Evolutionary conservation across 768 basidiomycete species (phyloP).

Genomic region (Porphyrellus cyaneotinctus): DNA sequence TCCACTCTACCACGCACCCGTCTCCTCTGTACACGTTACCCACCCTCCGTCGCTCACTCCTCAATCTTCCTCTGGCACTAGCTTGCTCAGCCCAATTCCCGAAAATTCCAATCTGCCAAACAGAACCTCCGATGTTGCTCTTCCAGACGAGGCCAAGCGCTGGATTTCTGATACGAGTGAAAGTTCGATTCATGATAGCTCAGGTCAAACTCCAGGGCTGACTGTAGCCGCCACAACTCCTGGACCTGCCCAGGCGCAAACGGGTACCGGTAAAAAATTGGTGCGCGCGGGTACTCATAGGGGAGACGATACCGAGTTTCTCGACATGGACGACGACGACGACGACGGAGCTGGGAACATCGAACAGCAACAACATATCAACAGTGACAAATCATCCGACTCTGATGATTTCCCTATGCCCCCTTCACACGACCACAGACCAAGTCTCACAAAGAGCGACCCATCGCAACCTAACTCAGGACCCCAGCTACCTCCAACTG

Average conservation of each 20-base stretch:
- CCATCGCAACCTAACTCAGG: conserved; percentile 13
- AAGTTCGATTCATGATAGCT: too few species aligned
- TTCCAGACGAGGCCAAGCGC: conserved; percentile 73
- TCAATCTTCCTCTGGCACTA: conserved; percentile 20
- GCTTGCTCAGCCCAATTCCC: conserved; percentile 22
- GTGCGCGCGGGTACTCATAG: conserved; percentile 7
- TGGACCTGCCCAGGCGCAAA: background rate
- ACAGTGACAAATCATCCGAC: conserved; percentile 34
- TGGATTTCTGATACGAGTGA: conserved; percentile 69
- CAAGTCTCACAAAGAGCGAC: conserved; percentile 6
- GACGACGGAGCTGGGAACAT: conserved; percentile 24
- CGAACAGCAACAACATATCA: conserved; percentile 11
- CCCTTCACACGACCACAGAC: conserved; percentile 27
- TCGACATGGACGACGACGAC: conserved; percentile 52
- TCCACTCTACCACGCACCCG: conserved; percentile 5
- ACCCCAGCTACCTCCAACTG: conserved; percentile 15
- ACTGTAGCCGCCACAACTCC: background rate
- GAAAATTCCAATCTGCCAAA: conserved; percentile 39
- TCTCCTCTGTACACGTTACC: conserved; percentile 13
- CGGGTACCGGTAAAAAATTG: background rate
- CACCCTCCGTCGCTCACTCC: conserved; percentile 16
- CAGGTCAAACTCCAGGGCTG: conserved; percentile 45
- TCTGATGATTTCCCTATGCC: conserved; percentile 54
- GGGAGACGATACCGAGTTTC: conserved; percentile 50
- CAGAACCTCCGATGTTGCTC: conserved; percentile 64